These are phyloP conservation scores for Blechomonas ayalai DNA, from an alignment of 208 protist species.

Conservation along the genomic window DNA sequence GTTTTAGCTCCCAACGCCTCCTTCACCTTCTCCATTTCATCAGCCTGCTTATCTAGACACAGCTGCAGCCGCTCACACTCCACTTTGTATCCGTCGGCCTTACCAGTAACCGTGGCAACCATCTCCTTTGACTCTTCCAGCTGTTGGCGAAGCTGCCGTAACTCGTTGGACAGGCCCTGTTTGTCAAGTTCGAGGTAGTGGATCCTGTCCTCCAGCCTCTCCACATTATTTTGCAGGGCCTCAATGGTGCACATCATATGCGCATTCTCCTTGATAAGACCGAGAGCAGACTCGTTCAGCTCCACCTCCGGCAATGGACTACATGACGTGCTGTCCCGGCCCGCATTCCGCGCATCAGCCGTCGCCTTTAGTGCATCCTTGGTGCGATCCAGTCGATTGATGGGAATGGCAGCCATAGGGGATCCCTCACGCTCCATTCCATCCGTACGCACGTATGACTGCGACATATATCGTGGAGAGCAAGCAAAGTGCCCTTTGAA, in stretches of 20 bases:
- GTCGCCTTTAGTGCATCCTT: too few species aligned
- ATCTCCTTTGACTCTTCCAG: slow-evolving; percentile 21
- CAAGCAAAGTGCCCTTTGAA: too few species aligned
- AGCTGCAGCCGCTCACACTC: slow-evolving; percentile 19
- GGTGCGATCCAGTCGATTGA: too few species aligned
- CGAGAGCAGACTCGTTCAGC: slow-evolving; percentile 20
- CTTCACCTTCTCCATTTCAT: slow-evolving; percentile 18
- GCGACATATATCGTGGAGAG: too few species aligned
- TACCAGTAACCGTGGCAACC: slow-evolving; percentile 7
- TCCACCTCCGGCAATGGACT: slow-evolving; percentile 21
- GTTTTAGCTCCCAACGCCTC: slow-evolving; percentile 15
- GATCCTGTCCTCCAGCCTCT: slow-evolving; percentile 14
- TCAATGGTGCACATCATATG: slow-evolving; percentile 43
- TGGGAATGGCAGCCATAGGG: too few species aligned
- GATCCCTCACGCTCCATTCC: too few species aligned
- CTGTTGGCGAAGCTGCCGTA: slow-evolving; percentile 32
- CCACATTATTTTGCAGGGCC: slow-evolving; percentile 24
- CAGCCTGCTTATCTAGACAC: slow-evolving; percentile 9
- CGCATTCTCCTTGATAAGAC: slow-evolving; percentile 52
- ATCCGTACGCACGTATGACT: too few species aligned
- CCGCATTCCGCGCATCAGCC: too few species aligned
- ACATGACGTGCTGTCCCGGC: too few species aligned
- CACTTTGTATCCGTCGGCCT: slow-evolving; percentile 12
- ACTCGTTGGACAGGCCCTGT: slow-evolving; percentile 11
- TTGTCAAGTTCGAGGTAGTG: slow-evolving; percentile 8